Evolutionary conservation across 2,329 filamentous ascomycete species (phyloP).

Genomic region (Colletotrichum sp.): DNA sequence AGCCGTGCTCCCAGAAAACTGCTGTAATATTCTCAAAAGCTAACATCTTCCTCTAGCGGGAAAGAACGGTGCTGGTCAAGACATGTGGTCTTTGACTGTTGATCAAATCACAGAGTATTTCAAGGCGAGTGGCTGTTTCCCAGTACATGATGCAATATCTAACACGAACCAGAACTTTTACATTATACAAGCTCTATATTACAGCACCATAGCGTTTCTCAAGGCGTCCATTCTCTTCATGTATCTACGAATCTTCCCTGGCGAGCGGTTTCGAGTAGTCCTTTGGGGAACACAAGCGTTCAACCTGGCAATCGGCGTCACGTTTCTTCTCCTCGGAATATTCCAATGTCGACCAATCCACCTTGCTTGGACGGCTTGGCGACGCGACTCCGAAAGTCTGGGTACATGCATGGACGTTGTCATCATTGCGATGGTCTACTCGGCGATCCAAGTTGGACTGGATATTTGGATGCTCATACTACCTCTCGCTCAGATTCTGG

Average conservation of each 20-base stretch:
- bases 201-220: conserved; percentile 33
- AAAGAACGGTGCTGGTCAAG: not conserved
- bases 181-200: conserved; percentile 35
- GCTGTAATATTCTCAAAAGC: too few species aligned
- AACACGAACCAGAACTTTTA: conserved; percentile 32
- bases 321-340: conserved; percentile 33
- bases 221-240: conserved; percentile 40
- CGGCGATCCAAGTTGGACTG: conserved; percentile 46
- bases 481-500: conserved; percentile 39
- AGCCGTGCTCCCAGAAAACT: not conserved
- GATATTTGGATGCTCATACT: conserved; percentile 47
- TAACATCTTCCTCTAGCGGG: not conserved
- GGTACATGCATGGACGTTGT: conserved; percentile 41
- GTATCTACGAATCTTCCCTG: conserved; percentile 39
- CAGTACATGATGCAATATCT: not conserved
- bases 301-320: conserved; percentile 10
- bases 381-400: conserved; percentile 3
- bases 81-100: not conserved
- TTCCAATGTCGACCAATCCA: conserved; percentile 40
- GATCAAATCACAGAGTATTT: not conserved
- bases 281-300: conserved; percentile 22
- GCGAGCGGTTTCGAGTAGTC: conserved; percentile 23
- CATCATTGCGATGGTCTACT: conserved; percentile 41
- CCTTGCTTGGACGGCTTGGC: conserved; percentile 45
- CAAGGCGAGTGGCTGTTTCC: not conserved